Evolutionary conservation across 2,329 filamentous ascomycete species (phyloP).

Genomic region (Colletotrichum theobromicola): DNA sequence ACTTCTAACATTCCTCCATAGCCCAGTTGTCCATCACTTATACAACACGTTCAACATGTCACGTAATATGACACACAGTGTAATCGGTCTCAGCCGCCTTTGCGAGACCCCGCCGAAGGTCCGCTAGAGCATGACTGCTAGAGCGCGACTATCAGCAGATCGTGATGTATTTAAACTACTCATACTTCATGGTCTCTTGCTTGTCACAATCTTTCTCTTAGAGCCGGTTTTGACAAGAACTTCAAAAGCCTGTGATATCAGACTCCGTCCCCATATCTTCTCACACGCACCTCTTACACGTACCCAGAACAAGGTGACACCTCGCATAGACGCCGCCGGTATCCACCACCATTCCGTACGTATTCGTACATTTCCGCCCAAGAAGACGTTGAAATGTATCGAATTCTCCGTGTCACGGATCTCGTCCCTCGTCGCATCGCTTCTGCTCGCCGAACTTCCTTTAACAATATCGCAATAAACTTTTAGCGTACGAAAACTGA

Average conservation of each 20-base stretch:
- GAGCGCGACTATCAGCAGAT: too few species aligned
- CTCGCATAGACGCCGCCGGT: neutral
- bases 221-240: too few species aligned
- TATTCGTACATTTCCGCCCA: neutral
- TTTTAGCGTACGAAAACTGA: neutral
- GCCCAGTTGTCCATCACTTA: neutral
- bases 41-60: neutral
- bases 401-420: neutral
- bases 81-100: neutral
- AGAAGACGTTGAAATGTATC: accelerated
- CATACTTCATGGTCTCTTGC: neutral
- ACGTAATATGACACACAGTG: neutral
- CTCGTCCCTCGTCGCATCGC: neutral
- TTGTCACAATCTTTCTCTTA: too few species aligned
- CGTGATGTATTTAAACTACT: neutral
- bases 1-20: neutral
- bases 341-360: neutral
- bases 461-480: neutral
- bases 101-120: neutral
- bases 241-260: neutral
- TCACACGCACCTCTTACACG: neutral
- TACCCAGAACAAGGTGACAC: neutral
- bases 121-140: neutral
- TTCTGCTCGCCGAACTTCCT: neutral
- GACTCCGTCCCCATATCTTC: neutral